Evolutionary conservation across 371 early-diverging fungal species (phyloP).

Genomic region (Funneliformis caledonium): DNA sequence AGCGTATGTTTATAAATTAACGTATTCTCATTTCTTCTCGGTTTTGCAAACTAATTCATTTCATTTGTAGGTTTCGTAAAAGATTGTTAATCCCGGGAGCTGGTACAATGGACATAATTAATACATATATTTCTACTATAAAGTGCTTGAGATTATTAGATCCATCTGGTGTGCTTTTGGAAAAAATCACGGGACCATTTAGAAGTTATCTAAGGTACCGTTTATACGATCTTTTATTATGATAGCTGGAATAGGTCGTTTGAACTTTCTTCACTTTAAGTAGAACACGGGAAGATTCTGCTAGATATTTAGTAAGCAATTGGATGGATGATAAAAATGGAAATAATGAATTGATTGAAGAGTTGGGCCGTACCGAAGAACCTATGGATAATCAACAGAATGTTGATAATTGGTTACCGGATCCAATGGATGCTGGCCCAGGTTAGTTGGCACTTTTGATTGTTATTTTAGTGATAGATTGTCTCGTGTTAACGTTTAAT

Average conservation of each 20-base stretch:
- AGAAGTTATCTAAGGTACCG: constrained; percentile 55
- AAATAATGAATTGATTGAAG: constrained; percentile 45
- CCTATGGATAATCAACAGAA: constrained; percentile 47
- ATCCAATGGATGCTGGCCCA: constrained; percentile 54
- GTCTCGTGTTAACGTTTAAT: background rate
- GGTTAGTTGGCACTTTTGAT: constrained; percentile 32
- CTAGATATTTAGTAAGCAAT: constrained; percentile 58
- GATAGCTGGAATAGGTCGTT: background rate
- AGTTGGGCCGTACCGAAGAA: constrained; percentile 44
- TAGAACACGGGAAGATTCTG: constrained; percentile 62
- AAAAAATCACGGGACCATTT: constrained; percentile 57
- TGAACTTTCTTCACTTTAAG: background rate
- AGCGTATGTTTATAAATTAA: constrained; percentile 43
- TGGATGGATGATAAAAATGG: constrained; percentile 54
- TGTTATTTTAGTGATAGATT: too few species aligned
- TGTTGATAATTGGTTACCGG: constrained; percentile 57
- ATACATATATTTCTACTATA: constrained; percentile 61
- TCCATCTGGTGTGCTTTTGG: constrained; percentile 61
- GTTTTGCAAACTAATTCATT: background rate
- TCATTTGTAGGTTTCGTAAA: constrained; percentile 49
- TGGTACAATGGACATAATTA: constrained; percentile 61
- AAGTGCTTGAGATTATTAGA: constrained; percentile 62
- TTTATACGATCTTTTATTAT: background rate
- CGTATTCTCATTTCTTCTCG: background rate
- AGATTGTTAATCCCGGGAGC: constrained; percentile 70